These are phyloP conservation scores for Saccharum hybrid DNA, from an alignment of 202 grass and related monocot genomes.

Conservation along the genomic window DNA sequence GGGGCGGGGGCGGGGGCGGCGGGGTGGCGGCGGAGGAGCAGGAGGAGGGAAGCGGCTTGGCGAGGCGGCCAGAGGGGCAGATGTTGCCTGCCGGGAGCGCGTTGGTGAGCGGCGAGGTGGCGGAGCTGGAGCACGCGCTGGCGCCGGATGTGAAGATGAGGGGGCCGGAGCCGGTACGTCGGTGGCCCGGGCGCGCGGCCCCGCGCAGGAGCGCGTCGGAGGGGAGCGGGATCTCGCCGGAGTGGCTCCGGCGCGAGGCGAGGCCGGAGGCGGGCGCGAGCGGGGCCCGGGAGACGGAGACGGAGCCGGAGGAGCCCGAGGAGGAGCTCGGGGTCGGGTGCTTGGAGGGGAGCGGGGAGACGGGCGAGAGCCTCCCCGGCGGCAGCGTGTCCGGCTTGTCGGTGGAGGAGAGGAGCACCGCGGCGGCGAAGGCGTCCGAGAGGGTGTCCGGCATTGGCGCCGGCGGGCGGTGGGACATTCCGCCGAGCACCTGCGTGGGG, in stretches of 20 bases:
- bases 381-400: conserved; percentile 85
- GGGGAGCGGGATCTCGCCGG: conserved; percentile 72
- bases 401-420: conserved; percentile 69
- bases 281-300: conserved; percentile 43
- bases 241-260: conserved; percentile 67
- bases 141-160: conserved; percentile 68
- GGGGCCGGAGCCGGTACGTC: conserved; percentile 78
- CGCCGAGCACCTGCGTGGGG: conserved; percentile 43
- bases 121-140: conserved; percentile 53
- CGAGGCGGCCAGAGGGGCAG: conserved; percentile 78
- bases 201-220: conserved; percentile 42
- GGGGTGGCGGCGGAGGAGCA: conserved; percentile 46
- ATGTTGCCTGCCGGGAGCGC: conserved; percentile 82
- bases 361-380: conserved; percentile 60
- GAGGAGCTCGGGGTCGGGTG: conserved; percentile 66
- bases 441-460: conserved; percentile 58
- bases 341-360: conserved; percentile 64
- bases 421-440: conserved; percentile 66
- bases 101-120: conserved; percentile 72
- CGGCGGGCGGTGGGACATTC: conserved; percentile 61
- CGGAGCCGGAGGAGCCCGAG: conserved; percentile 74
- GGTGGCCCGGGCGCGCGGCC: conserved; percentile 63
- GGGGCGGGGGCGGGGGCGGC: conserved; percentile 44
- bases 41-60: conserved; percentile 50
- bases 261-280: conserved; percentile 39